Evolutionary conservation across 1,139 yeast genomes (phyloP).

Genomic region (Pichia sp.): DNA sequence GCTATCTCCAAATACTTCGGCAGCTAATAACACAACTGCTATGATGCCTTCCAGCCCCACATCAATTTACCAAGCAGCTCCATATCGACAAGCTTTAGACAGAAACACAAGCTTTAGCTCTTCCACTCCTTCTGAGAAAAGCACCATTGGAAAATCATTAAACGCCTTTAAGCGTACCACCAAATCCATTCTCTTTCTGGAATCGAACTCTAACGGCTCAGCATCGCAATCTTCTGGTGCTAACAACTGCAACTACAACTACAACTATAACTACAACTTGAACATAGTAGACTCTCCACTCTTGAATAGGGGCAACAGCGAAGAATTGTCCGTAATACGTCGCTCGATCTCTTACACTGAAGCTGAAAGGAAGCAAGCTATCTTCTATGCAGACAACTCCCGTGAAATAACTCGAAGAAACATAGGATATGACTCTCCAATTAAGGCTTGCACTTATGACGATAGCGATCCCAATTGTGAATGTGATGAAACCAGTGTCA

Average conservation of each 20-base stretch:
- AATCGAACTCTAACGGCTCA: slow-evolving; percentile 14
- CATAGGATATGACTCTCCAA: neutral
- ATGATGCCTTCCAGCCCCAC: slow-evolving; percentile 1
- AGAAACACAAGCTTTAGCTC: slow-evolving; percentile 11
- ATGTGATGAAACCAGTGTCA: neutral
- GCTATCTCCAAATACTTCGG: slow-evolving; percentile 4
- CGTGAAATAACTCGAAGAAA: neutral
- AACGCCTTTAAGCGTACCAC: slow-evolving; percentile 23
- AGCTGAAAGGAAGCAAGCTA: slow-evolving; percentile 10
- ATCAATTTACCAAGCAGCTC: neutral
- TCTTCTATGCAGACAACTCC: slow-evolving; percentile 6
- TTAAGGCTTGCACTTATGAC: neutral
- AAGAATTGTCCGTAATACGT: slow-evolving; percentile 5
- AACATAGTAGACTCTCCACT: neutral
- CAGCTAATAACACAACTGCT: neutral
- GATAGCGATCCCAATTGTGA: neutral
- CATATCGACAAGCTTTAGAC: neutral
- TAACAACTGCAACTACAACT: neutral
- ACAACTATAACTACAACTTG: neutral
- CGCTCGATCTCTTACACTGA: slow-evolving; percentile 16
- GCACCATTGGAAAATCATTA: slow-evolving; percentile 22
- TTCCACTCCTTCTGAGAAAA: slow-evolving; percentile 19
- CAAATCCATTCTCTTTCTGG: slow-evolving; percentile 25
- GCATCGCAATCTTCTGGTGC: neutral
- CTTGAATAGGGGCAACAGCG: neutral